A percentile compares a stretch with the other conserved stretches of the same genome.
These are phyloP conservation scores for Microbotryum silenes-acaulis DNA, from an alignment of 1,284 basidiomycete species.

Conservation along the genomic window DNA sequence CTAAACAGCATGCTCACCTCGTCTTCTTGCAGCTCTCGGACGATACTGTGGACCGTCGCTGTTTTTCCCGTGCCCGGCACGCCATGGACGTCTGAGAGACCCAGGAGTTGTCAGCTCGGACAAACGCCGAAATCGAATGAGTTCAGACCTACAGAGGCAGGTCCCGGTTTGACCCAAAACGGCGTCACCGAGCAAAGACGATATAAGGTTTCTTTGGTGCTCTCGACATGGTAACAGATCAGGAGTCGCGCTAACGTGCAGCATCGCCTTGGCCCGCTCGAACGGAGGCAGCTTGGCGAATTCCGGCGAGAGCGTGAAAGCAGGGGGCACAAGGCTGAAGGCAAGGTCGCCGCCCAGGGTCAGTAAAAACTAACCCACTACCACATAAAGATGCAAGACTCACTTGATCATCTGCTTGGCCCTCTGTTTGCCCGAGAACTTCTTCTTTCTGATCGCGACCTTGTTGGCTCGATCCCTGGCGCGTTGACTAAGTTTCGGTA, in stretches of 20 bases:
- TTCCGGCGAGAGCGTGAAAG: constrained; percentile 5
- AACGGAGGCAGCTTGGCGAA: constrained; percentile 26
- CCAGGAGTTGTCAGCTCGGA: neutral
- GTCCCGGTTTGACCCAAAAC: constrained; percentile 88
- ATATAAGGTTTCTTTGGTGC: constrained; percentile 70
- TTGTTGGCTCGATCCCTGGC: neutral
- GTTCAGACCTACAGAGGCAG: constrained; percentile 69
- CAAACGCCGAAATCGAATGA: neutral
- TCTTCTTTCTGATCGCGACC: neutral
- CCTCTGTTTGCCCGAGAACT: too few species aligned
- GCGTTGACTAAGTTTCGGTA: neutral
- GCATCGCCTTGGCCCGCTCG: constrained; percentile 43
- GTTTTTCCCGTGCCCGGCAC: constrained; percentile 98
- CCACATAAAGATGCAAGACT: too few species aligned
- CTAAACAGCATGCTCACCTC: constrained; percentile 48
- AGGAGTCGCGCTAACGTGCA: constrained; percentile 90
- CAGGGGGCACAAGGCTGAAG: constrained; percentile 19
- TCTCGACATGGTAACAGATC: constrained; percentile 84
- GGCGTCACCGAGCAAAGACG: constrained; percentile 71
- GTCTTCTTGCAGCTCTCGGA: constrained; percentile 72
- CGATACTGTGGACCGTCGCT: constrained; percentile 87
- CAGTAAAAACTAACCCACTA: neutral
- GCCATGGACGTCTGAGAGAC: constrained; percentile 73
- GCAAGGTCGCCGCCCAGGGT: neutral
- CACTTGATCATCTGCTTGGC: too few species aligned